Evolutionary conservation across 2,329 filamentous ascomycete genomes (phyloP).

Genomic region (Fusarium succisae): DNA sequence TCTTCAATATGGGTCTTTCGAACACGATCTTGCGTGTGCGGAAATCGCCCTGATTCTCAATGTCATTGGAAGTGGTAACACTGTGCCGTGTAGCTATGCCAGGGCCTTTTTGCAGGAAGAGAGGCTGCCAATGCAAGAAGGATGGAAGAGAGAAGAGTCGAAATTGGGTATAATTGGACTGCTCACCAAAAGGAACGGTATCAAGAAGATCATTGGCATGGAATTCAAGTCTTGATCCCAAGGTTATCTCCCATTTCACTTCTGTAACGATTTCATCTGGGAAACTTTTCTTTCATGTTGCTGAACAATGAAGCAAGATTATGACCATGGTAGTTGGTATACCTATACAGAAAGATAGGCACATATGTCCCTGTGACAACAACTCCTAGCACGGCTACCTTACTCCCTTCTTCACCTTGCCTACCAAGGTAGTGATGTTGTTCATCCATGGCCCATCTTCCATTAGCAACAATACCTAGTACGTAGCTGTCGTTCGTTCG

Average conservation of each 20-base stretch:
- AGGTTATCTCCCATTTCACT: neutral
- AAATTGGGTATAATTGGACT: constrained; percentile 24
- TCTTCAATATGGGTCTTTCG: constrained; percentile 18
- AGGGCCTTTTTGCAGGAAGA: constrained; percentile 32
- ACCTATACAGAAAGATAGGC: neutral
- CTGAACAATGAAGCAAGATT: neutral
- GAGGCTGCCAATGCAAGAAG: constrained; percentile 29
- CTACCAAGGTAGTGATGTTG: neutral
- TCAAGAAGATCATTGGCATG: constrained; percentile 18
- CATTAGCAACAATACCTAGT: neutral
- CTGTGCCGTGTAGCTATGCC: constrained; percentile 23
- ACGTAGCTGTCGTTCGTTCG: neutral
- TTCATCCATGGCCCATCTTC: neutral
- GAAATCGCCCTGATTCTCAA: constrained; percentile 37
- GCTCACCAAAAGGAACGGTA: constrained; percentile 10
- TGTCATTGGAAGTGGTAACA: constrained; percentile 30
- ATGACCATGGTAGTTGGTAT: neutral
- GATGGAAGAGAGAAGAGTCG: constrained; percentile 19
- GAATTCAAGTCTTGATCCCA: neutral
- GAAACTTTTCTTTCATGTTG: neutral
- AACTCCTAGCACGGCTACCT: neutral
- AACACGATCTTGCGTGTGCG: constrained; percentile 32
- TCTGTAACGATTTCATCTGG: neutral
- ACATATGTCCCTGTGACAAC: neutral
- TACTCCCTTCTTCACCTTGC: neutral